phyloP scores from a whole-genome alignment of 306 rosid species.

The Glycine latifolia region DNA sequence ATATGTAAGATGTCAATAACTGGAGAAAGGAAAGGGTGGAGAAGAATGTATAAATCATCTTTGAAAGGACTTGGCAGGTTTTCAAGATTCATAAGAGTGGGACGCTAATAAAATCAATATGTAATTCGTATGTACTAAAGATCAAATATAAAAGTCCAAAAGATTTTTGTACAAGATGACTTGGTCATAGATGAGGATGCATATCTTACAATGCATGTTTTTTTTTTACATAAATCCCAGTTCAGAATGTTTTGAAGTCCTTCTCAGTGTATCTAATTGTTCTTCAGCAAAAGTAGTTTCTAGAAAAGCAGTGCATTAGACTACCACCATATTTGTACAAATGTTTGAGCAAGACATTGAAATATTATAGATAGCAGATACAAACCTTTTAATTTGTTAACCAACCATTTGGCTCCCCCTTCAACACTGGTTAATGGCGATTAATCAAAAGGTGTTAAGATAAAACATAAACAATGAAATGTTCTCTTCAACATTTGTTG shows the following conservation, averaged over 20 bases:
- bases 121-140: not conserved
- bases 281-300: conserved; percentile 8
- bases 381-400: conserved; percentile 85
- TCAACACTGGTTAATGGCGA: conserved; percentile 70
- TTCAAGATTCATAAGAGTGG: not conserved
- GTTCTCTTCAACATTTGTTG: conserved; percentile 12
- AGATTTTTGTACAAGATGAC: conserved; percentile 16
- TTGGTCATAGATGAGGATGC: conserved; percentile 4
- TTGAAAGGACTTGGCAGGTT: not conserved
- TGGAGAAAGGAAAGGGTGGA: not conserved
- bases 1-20: not conserved
- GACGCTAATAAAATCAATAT: not conserved
- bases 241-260: not conserved
- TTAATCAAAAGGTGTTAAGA: conserved; percentile 54
- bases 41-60: conserved; percentile 24
- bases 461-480: conserved; percentile 39
- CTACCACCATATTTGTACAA: not conserved
- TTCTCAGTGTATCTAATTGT: not conserved
- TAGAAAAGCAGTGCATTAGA: conserved; percentile 21
- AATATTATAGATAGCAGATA: conserved; percentile 39
- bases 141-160: not conserved
- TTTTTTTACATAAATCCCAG: not conserved
- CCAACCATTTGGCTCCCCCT: conserved; percentile 87
- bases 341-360: conserved; percentile 42
- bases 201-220: conserved; percentile 1